Conservation (phyloP, 2,329 filamentous ascomycete genomes). For the Myriosclerotinia duriaeana region DNA sequence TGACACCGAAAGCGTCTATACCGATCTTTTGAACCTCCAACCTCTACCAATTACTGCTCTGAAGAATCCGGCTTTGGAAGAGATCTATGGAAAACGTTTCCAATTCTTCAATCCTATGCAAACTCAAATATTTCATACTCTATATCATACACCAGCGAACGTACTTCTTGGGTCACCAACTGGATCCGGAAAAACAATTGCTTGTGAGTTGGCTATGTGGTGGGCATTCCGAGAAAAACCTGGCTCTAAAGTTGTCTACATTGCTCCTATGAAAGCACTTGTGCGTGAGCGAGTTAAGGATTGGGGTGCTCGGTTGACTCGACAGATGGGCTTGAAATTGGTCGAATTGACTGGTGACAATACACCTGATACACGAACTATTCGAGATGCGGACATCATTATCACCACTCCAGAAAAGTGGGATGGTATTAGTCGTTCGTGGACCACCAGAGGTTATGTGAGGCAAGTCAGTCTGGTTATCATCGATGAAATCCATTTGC, state of each 20-base stretch:
- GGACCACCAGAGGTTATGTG: conserved; percentile 97
- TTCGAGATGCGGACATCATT: conserved; percentile 94
- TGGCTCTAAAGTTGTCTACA: conserved; percentile 96
- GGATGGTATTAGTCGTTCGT: conserved; percentile 98
- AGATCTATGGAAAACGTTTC: conserved; percentile 84
- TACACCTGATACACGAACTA: conserved; percentile 93
- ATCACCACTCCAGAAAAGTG: conserved; percentile 99
- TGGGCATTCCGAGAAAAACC: conserved; percentile 95
- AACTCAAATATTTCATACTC: conserved; percentile 94
- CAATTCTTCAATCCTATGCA: conserved; percentile 99
- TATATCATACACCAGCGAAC: conserved; percentile 90
- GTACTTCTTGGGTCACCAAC: conserved; percentile 94
- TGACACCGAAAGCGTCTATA: conserved; percentile 96
- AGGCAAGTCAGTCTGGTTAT: conserved; percentile 93
- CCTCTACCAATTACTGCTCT: conserved; percentile 83
- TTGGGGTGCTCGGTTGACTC: conserved; percentile 80
- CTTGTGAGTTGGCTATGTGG: conserved; percentile 97
- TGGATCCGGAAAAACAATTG: conserved; percentile 95
- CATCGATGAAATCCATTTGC: conserved; percentile 95
- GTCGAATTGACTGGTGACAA: conserved; percentile 98
- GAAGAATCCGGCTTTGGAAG: conserved; percentile 82
- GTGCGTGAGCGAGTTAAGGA: conserved; percentile 95
- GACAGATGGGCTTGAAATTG: conserved; percentile 80
- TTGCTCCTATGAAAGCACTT: conserved; percentile 98
- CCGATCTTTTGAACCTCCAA: conserved; percentile 87